Evolutionary conservation across 176 grass and related monocot species (phyloP).

Genomic region (Musa acuminata): DNA sequence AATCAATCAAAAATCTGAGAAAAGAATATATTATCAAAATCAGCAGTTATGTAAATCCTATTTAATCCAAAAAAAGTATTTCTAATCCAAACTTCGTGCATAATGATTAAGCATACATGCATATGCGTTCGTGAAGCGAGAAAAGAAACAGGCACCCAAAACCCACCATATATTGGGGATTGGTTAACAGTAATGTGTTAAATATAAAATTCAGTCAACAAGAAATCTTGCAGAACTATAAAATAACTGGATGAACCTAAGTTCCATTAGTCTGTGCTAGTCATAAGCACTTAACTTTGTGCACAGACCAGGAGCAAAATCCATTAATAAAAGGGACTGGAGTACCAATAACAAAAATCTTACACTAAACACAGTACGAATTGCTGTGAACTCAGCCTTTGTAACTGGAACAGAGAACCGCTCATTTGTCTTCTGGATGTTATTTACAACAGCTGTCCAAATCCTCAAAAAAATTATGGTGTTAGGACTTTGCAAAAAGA

Average conservation of each 20-base stretch:
- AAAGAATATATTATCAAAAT: neutral
- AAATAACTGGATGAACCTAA: neutral
- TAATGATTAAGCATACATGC: neutral
- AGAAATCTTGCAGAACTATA: neutral
- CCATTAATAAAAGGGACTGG: slow-evolving; percentile 9
- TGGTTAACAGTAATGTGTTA: neutral
- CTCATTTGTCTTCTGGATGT: slow-evolving; percentile 51
- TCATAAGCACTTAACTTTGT: slow-evolving; percentile 6
- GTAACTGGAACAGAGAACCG: slow-evolving; percentile 61
- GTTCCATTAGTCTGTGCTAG: neutral
- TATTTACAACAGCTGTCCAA: slow-evolving; percentile 62
- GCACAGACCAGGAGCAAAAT: neutral
- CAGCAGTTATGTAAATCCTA: too few species aligned
- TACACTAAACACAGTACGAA: slow-evolving; percentile 77
- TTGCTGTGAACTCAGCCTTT: slow-evolving; percentile 83
- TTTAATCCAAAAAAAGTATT: neutral
- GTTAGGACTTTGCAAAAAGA: neutral
- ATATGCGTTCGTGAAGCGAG: neutral
- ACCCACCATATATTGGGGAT: neutral
- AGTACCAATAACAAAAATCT: slow-evolving; percentile 14
- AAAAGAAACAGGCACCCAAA: neutral
- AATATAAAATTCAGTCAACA: neutral
- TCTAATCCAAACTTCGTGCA: neutral
- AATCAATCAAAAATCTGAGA: neutral
- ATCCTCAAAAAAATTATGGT: slow-evolving; percentile 4